phyloP scores from a whole-genome alignment of 495 filamentous ascomycete genomes.

The Cetradonia linearis region DNA sequence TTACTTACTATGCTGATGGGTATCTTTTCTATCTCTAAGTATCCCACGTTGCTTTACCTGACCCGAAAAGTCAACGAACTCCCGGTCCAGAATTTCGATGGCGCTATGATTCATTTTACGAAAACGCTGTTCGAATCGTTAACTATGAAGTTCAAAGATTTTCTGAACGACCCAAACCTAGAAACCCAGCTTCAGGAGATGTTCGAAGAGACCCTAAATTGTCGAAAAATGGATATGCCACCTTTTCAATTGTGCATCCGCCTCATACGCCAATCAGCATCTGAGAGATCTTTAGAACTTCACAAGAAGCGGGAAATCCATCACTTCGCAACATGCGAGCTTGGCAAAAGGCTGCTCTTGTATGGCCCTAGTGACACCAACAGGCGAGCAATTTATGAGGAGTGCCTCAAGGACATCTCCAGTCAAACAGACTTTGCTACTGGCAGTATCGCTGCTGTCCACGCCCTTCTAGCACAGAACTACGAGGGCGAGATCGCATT shows the following conservation, averaged over 20 bases:
- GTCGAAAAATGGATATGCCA: slow-evolving; percentile 26
- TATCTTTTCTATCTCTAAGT: slow-evolving; percentile 46
- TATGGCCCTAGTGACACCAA: slow-evolving; percentile 41
- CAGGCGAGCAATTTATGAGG: slow-evolving; percentile 45
- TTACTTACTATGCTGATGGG: slow-evolving; percentile 63
- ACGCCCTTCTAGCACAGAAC: slow-evolving; percentile 41
- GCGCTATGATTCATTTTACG: slow-evolving; percentile 42
- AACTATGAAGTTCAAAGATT: slow-evolving; percentile 27
- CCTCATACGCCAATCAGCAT: slow-evolving; percentile 52
- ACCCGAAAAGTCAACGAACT: slow-evolving; percentile 62
- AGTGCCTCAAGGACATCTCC: slow-evolving; percentile 50
- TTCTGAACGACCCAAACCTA: background rate
- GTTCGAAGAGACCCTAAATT: slow-evolving; percentile 4
- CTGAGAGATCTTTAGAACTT: slow-evolving; percentile 17
- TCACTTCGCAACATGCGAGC: slow-evolving; percentile 47
- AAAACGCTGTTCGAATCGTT: slow-evolving; percentile 33
- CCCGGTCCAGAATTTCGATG: slow-evolving; percentile 51
- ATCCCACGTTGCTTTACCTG: slow-evolving; percentile 53
- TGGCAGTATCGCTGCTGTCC: slow-evolving; percentile 65
- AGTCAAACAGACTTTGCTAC: slow-evolving; percentile 43
- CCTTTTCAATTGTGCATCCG: slow-evolving; percentile 53
- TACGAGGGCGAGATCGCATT: slow-evolving; percentile 36
- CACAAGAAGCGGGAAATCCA: slow-evolving; percentile 30
- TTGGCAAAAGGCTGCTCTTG: slow-evolving; percentile 40
- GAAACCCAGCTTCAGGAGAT: slow-evolving; percentile 1